A percentile compares a stretch with the other conserved stretches of the same genome.
Evolutionary conservation across 2,329 filamentous ascomycete genomes (phyloP).

Genomic region (Ophiosphaerella narmari): DNA sequence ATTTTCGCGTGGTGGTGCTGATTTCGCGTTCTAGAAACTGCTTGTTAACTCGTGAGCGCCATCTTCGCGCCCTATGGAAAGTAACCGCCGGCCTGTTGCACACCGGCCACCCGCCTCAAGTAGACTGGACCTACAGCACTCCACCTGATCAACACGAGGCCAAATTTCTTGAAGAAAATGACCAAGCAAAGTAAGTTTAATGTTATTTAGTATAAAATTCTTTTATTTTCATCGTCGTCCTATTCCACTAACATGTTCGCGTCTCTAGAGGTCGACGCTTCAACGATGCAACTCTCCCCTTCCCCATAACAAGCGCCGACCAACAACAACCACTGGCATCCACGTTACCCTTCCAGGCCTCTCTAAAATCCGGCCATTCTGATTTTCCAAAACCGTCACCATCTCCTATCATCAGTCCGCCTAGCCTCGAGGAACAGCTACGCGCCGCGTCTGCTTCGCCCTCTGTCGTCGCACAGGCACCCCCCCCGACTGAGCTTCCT

Average conservation of each 20-base stretch:
- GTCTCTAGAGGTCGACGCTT: slow-evolving; percentile 60
- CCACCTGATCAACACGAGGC: slow-evolving; percentile 57
- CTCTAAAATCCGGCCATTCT: slow-evolving; percentile 18
- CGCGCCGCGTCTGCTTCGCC: slow-evolving; percentile 43
- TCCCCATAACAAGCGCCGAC: slow-evolving; percentile 31
- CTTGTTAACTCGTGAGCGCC: slow-evolving; percentile 70
- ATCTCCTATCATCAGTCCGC: slow-evolving; percentile 20
- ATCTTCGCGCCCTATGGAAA: slow-evolving; percentile 84
- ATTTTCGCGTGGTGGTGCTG: slow-evolving; percentile 42
- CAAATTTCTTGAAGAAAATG: slow-evolving; percentile 62
- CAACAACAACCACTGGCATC: slow-evolving; percentile 30
- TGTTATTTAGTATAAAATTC: background rate
- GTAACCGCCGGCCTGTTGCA: slow-evolving; percentile 65
- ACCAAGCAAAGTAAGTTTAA: slow-evolving; percentile 59
- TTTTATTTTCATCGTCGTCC: slow-evolving; percentile 21
- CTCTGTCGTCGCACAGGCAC: slow-evolving; percentile 30
- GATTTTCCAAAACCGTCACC: slow-evolving; percentile 27
- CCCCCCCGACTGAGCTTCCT: slow-evolving; percentile 23
- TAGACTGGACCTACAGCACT: slow-evolving; percentile 59
- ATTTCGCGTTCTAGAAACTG: slow-evolving; percentile 26
- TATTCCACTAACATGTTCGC: slow-evolving; percentile 35
- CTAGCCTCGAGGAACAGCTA: slow-evolving; percentile 41
- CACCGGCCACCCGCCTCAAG: slow-evolving; percentile 62
- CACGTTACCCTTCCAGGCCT: slow-evolving; percentile 28
- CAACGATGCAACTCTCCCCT: slow-evolving; percentile 59